phyloP scores from a whole-genome alignment of 164 flowering plant species.

The Platanus orientalis region DNA sequence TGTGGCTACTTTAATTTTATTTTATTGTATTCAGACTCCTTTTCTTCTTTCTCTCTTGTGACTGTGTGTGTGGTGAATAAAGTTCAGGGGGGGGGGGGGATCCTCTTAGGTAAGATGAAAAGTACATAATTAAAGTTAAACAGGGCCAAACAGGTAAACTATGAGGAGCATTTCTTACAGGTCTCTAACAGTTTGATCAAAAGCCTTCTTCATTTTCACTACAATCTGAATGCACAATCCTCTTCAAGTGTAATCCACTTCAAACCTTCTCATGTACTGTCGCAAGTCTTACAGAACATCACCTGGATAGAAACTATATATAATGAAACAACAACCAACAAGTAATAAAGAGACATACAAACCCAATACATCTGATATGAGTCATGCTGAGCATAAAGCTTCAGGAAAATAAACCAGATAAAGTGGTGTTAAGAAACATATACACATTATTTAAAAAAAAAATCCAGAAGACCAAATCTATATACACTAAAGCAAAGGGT shows the following conservation, averaged over 20 bases:
- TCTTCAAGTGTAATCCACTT: constrained; percentile 11
- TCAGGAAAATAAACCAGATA: not conserved
- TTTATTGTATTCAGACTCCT: too few relatives aligned
- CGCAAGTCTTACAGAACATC: not conserved
- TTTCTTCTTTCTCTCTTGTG: too few relatives aligned
- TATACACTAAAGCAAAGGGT: too few relatives aligned
- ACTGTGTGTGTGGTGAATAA: too few relatives aligned
- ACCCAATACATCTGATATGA: not conserved
- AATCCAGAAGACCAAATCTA: too few relatives aligned
- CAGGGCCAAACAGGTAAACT: not conserved
- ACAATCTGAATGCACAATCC: constrained; percentile 14
- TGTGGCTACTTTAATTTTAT: too few relatives aligned
- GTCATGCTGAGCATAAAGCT: not conserved
- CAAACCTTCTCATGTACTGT: constrained; percentile 1
- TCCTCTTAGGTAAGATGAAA: too few relatives aligned
- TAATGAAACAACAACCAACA: not conserved
- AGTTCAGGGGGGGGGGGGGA: too few relatives aligned
- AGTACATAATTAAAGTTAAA: too few relatives aligned
- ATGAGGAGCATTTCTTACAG: constrained; percentile 47
- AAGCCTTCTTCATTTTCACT: constrained; percentile 72
- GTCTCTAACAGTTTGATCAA: constrained; percentile 92
- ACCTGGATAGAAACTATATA: constrained; percentile 8
- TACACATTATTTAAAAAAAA: too few relatives aligned
- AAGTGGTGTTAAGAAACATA: too few relatives aligned
- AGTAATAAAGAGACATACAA: not conserved